Evolutionary conservation across 768 basidiomycete genomes (phyloP).

Genomic region (Chalciporus chontae): DNA sequence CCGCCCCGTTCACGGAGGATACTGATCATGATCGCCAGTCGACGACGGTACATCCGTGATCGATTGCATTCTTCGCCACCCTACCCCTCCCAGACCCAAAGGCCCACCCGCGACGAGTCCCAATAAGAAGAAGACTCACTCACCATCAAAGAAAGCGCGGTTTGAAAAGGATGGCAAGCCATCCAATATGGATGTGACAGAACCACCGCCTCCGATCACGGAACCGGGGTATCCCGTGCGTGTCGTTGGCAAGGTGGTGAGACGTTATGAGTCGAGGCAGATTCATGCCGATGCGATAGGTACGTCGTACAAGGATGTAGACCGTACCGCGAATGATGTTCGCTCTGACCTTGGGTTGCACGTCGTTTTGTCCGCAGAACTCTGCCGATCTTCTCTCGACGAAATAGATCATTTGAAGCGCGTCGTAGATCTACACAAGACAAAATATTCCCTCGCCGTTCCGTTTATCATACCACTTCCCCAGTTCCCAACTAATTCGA

Average conservation of each 20-base stretch:
- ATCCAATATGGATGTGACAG: neutral
- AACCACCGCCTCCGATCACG: constrained; percentile 36
- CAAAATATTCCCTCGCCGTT: constrained; percentile 42
- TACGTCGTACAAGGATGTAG: constrained; percentile 26
- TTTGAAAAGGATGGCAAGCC: constrained; percentile 2
- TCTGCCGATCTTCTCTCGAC: constrained; percentile 50
- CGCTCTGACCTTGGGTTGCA: neutral
- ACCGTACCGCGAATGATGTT: neutral
- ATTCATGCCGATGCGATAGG: constrained; percentile 50
- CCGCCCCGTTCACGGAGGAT: neutral
- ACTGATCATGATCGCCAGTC: constrained; percentile 38
- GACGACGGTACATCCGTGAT: constrained; percentile 76
- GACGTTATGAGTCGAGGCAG: constrained; percentile 40
- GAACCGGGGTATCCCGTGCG: constrained; percentile 45
- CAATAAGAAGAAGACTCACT: constrained; percentile 7
- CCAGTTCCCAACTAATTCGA: constrained; percentile 2
- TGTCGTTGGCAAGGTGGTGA: constrained; percentile 44
- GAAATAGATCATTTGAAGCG: constrained; percentile 55
- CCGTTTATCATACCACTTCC: constrained; percentile 49
- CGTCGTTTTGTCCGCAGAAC: constrained; percentile 29
- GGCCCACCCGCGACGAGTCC: constrained; percentile 5
- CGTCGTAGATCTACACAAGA: constrained; percentile 52
- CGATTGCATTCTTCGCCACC: constrained; percentile 54
- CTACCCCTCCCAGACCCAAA: constrained; percentile 15
- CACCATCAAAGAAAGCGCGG: constrained; percentile 17